These are phyloP conservation scores for Protomyces inundatus DNA, from an alignment of 1,139 yeast genomes.

Conservation along the genomic window DNA sequence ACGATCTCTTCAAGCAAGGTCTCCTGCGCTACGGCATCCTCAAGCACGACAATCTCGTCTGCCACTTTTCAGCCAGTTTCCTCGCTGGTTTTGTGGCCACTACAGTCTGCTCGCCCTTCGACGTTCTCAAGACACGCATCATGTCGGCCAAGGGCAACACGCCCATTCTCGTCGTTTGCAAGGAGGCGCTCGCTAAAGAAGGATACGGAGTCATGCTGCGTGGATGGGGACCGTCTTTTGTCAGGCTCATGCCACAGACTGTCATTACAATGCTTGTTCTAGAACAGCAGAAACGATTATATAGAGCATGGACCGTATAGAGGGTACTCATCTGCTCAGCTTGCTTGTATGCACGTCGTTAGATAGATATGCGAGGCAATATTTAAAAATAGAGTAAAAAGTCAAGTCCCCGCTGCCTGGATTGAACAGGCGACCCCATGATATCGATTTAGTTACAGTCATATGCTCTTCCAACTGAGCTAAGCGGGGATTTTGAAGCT, in stretches of 20 bases:
- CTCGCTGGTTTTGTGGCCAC: conserved; percentile 83
- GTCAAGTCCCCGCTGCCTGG: neutral
- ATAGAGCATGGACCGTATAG: neutral
- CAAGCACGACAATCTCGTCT: conserved; percentile 59
- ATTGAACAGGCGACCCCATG: conserved; percentile 1
- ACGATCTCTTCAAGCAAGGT: conserved; percentile 65
- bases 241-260: conserved; percentile 84
- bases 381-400: neutral
- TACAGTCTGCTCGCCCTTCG: conserved; percentile 87
- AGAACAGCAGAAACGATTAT: conserved; percentile 24
- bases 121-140: conserved; percentile 80
- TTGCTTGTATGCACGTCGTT: no score
- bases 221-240: conserved; percentile 86
- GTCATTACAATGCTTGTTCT: conserved; percentile 62
- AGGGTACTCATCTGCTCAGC: no score
- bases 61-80: conserved; percentile 73
- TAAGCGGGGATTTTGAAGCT: neutral
- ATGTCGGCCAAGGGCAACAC: conserved; percentile 53
- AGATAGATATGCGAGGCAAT: no score
- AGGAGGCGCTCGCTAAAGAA: conserved; percentile 56
- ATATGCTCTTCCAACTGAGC: conserved; percentile 1
- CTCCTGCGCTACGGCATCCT: conserved; percentile 50
- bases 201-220: conserved; percentile 39
- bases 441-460: neutral
- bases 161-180: conserved; percentile 49